Evolutionary conservation across 176 grass and related monocot genomes (phyloP).

Genomic region (Oryza glumipatula): DNA sequence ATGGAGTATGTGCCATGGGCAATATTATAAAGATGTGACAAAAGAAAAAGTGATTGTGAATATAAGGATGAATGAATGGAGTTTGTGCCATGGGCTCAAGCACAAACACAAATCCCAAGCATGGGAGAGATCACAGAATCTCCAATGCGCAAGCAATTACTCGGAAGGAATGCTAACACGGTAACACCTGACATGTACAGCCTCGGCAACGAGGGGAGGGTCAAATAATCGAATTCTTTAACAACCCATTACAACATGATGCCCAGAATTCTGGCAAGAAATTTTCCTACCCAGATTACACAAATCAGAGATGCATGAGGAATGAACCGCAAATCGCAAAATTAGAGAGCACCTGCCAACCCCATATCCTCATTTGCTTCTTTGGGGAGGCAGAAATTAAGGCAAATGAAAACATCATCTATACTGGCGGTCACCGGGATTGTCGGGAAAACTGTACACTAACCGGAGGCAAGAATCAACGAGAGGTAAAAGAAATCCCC

Average conservation of each 20-base stretch:
- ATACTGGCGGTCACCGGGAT: conserved; percentile 46
- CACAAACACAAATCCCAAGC: too few species aligned
- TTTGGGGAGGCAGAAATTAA: conserved; percentile 44
- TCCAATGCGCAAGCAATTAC: too few species aligned
- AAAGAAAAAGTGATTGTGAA: too few species aligned
- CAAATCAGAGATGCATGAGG: conserved; percentile 62
- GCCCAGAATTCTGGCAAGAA: conserved; percentile 40
- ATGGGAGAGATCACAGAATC: not conserved
- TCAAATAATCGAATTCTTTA: conserved; percentile 10
- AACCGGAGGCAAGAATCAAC: conserved; percentile 51
- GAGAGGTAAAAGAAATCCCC: conserved; percentile 32
- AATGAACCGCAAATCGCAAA: conserved; percentile 54
- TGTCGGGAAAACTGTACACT: conserved; percentile 61
- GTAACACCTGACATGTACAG: conserved; percentile 11
- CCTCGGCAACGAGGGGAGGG: conserved; percentile 15
- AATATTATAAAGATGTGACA: too few species aligned
- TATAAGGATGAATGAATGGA: too few species aligned
- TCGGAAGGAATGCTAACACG: not conserved
- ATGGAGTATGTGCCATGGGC: too few species aligned
- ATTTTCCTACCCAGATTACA: conserved; percentile 46
- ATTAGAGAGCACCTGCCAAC: conserved; percentile 60
- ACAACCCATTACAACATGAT: conserved; percentile 46
- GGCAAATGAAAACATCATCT: conserved; percentile 50
- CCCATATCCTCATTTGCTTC: conserved; percentile 52
- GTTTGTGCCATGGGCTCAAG: too few species aligned